Percentiles rank a stretch among this genome's conserved stretches.
Conservation (phyloP, 2,329 filamentous ascomycete genomes). For the Amphichorda felina region DNA sequence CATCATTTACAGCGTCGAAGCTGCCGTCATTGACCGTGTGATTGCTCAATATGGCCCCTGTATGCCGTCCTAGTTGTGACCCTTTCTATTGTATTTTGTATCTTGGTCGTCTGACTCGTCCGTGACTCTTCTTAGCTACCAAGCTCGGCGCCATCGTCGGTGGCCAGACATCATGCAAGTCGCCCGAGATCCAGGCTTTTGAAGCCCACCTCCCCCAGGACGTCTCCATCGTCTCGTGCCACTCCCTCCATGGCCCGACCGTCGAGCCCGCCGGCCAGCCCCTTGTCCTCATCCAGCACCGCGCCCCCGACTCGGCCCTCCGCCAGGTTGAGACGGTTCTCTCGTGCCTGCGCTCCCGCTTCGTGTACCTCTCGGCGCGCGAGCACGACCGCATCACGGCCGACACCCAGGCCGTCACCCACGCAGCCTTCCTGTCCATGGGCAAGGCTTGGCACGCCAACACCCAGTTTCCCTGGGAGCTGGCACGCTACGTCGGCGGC, state of each 20-base stretch:
- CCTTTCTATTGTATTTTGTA: no score
- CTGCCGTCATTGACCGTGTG: conserved; percentile 76
- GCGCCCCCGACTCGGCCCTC: conserved; percentile 66
- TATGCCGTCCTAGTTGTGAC: conserved; percentile 29
- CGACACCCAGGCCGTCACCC: conserved; percentile 95
- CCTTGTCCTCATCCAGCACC: conserved; percentile 86
- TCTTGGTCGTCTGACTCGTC: conserved; percentile 1
- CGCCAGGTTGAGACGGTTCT: conserved; percentile 71
- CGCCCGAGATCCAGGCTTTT: conserved; percentile 88
- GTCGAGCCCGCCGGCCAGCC: conserved; percentile 85
- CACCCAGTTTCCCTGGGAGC: conserved; percentile 92
- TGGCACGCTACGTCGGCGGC: conserved; percentile 87
- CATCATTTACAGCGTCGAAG: conserved; percentile 97
- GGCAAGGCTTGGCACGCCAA: conserved; percentile 96
- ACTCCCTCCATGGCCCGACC: conserved; percentile 88
- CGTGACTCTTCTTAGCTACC: conserved; percentile 49
- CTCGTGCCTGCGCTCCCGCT: conserved; percentile 71
- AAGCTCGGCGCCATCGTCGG: conserved; percentile 93
- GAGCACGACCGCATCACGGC: conserved; percentile 96
- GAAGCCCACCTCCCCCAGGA: conserved; percentile 78
- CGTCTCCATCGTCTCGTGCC: conserved; percentile 88
- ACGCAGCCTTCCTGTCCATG: conserved; percentile 95
- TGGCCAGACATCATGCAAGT: conserved; percentile 96
- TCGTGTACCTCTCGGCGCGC: conserved; percentile 75
- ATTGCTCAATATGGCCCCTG: conserved; percentile 86